Conservation (phyloP, 129 eudicot genomes). For the carrot (Daucus carota) region DH1_v3.0 NC_030384.2:34814501-34815000, state of each 20-base stretch:
- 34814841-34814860: neutral
- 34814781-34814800: neutral
- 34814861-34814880: neutral
- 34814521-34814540: neutral
- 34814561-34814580: slow-evolving; percentile 83
- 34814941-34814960: slow-evolving; percentile 90
- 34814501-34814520: neutral
- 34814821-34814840: neutral
- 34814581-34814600: slow-evolving; percentile 87
- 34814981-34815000: slow-evolving; percentile 88
- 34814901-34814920: neutral
- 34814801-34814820: neutral
- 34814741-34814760: neutral
- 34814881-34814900: neutral
- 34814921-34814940: slow-evolving; percentile 72
- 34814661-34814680: slow-evolving; percentile 79
- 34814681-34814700: neutral
- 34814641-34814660: slow-evolving; percentile 74
- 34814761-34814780: neutral
- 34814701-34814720: neutral
- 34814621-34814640: slow-evolving; percentile 93
- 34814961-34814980: slow-evolving; percentile 86
- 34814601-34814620: slow-evolving; percentile 82
- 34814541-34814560: neutral
- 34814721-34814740: neutral